Evolutionary conservation across 495 filamentous ascomycete genomes (phyloP).

Genomic region (Glonium stellatum): DNA sequence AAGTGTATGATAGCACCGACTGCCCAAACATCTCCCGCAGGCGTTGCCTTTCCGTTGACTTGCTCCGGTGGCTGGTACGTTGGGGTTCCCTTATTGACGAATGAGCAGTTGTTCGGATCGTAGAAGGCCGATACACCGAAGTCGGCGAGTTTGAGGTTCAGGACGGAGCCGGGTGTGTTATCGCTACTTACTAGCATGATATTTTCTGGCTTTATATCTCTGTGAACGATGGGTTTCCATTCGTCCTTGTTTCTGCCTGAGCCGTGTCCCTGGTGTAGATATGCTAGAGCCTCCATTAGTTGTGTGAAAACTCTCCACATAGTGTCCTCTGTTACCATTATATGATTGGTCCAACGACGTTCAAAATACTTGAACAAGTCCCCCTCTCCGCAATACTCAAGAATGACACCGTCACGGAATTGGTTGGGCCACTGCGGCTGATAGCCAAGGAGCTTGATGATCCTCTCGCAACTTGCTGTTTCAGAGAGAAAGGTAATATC

Average conservation of each 20-base stretch:
- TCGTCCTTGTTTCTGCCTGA: neutral
- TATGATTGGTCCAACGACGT: no score
- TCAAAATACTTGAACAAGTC: neutral
- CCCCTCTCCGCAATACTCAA: neutral
- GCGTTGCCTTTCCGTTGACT: neutral
- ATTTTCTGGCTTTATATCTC: neutral
- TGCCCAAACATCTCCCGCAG: slow-evolving; percentile 19
- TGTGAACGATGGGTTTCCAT: neutral
- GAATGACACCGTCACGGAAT: neutral
- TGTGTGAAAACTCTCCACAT: slow-evolving; percentile 12
- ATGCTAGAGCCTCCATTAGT: slow-evolving; percentile 10
- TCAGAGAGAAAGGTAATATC: no score
- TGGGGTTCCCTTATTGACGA: neutral
- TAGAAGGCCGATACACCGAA: neutral
- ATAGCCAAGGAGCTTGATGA: no score
- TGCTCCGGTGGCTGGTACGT: slow-evolving; percentile 18
- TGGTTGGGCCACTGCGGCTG: no score
- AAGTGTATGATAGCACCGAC: slow-evolving; percentile 12
- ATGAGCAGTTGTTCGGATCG: neutral
- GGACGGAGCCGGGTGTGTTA: neutral
- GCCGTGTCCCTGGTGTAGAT: slow-evolving; percentile 14
- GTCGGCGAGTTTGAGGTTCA: neutral
- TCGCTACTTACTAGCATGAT: neutral
- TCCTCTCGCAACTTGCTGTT: no score
- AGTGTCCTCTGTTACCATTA: neutral